These are phyloP conservation scores for Atractiella rhizophila DNA, from an alignment of 768 basidiomycete species.

Conservation along the genomic window DNA sequence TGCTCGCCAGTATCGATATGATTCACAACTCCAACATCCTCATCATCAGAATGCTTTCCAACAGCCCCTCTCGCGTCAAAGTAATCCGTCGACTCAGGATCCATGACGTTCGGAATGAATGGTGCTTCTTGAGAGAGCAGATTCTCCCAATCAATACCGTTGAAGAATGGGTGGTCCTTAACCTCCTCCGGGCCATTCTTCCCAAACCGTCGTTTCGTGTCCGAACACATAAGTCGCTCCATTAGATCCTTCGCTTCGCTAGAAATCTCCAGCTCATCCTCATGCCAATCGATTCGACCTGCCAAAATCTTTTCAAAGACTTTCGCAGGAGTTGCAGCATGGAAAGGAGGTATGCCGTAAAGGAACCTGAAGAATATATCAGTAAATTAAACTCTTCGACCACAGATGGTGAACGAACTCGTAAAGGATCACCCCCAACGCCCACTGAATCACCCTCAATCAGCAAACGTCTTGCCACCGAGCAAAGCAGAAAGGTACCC, in stretches of 20 bases:
- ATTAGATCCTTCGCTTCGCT: constrained; percentile 74
- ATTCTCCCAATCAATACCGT: constrained; percentile 75
- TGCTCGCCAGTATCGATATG: not conserved
- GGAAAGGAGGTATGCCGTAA: constrained; percentile 90
- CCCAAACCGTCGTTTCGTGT: constrained; percentile 57
- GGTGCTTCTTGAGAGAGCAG: constrained; percentile 52
- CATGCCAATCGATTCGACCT: constrained; percentile 81
- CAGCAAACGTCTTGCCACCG: constrained; percentile 11
- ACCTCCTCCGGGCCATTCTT: constrained; percentile 72
- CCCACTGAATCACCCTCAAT: constrained; percentile 44
- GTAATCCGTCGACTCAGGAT: constrained; percentile 98
- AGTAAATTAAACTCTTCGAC: not conserved
- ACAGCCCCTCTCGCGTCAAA: constrained; percentile 90
- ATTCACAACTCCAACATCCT: constrained; percentile 24
- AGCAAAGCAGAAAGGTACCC: constrained; percentile 34
- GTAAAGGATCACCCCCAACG: constrained; percentile 88
- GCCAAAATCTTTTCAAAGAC: constrained; percentile 97
- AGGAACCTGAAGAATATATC: constrained; percentile 27
- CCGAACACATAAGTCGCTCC: constrained; percentile 52
- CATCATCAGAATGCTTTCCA: constrained; percentile 71
- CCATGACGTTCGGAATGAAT: constrained; percentile 81
- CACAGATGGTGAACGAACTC: constrained; percentile 29
- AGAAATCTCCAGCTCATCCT: constrained; percentile 36
- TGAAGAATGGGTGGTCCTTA: constrained; percentile 71
- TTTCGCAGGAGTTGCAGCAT: constrained; percentile 85